Base-by-base conservation (phyloP, 371 early-diverging fungal genomes). In the Rhizopus stolonifer region DNA sequence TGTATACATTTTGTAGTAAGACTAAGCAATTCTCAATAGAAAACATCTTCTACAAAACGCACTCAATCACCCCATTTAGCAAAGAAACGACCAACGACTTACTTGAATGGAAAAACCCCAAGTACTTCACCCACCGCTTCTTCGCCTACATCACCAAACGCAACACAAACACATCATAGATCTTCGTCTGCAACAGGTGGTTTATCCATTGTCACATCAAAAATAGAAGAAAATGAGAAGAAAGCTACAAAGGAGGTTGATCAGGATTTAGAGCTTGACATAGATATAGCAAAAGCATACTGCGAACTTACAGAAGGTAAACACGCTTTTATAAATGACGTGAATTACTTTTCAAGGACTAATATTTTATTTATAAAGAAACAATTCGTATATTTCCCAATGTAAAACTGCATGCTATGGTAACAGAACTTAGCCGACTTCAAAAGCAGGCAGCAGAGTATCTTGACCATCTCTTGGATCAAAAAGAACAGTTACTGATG, bases 401-500 rank as follows among this genome's bases (percentile, higher is more conserved):
- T 26, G 78, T 75, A 1, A 80, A 85, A 58, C 59, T 85, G 42
- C 72, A 79, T 33, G 68, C 80, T 5, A 79, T 85, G 60, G 72
- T 81, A 23, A 60, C 64, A 2, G 79, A 78, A 31, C 40, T 85
- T 21, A 66, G 70, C 5, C 66, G 81, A 43, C 63, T 82, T 34
- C 80, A 81, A 19, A 75, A 74, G 26, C 86, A 85, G 52, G 82
- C 86, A 15, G 74, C 76, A 6, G 84, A 83, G 7, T 79, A 80
- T 42, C 68, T 85, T n/a, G 79, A 79, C 13, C 80, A 81, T 57
- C 79, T 89, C 67, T 71, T 92, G 49, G 92, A 92, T 64, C 84
- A 89, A 56, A 82, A 86, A 40, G 92, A 92, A 57, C 88, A 89
- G 54, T 73, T 90, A 49, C 74, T 88, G 50, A 90, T 92, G 91